A percentile compares a stretch with the other conserved stretches of the same genome.
Conservation (phyloP, 2,329 filamentous ascomycete species). For the Diaporthe ampelina region DNA sequence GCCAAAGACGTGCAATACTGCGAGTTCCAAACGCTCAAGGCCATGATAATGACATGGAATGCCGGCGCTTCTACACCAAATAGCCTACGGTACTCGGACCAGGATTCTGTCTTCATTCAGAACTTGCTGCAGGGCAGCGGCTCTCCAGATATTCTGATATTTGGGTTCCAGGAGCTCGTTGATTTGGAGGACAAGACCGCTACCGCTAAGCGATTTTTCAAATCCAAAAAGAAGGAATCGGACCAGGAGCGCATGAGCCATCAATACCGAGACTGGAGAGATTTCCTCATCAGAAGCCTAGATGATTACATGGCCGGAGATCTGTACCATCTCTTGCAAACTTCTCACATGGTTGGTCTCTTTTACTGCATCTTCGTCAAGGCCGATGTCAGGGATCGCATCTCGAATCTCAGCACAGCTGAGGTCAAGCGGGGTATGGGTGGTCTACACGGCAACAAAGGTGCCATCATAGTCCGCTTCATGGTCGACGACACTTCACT, state of each 20-base stretch:
- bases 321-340: slow-evolving; percentile 88
- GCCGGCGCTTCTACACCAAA: slow-evolving; percentile 95
- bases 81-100: slow-evolving; percentile 77
- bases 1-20: slow-evolving; percentile 86
- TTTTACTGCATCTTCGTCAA: slow-evolving; percentile 98
- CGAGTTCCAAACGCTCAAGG: slow-evolving; percentile 84
- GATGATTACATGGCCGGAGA: slow-evolving; percentile 87
- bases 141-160: slow-evolving; percentile 90
- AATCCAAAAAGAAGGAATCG: slow-evolving; percentile 87
- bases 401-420: slow-evolving; percentile 81
- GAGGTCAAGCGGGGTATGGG: slow-evolving; percentile 98
- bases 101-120: slow-evolving; percentile 83
- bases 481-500: slow-evolving; percentile 92
- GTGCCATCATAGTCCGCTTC: slow-evolving; percentile 92
- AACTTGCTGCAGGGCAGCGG: slow-evolving; percentile 82
- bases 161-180: slow-evolving; percentile 98
- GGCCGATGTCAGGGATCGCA: slow-evolving; percentile 79
- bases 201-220: slow-evolving; percentile 95
- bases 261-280: slow-evolving; percentile 96
- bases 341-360: slow-evolving; percentile 89
- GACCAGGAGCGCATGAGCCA: slow-evolving; percentile 95
- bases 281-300: slow-evolving; percentile 85
- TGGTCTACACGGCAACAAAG: slow-evolving; percentile 95
- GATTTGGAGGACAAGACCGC: slow-evolving; percentile 98
- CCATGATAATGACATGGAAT: slow-evolving; percentile 94